Evolutionary conservation across 768 basidiomycete species (phyloP).

Genomic region (Artomyces pyxidatus): DNA sequence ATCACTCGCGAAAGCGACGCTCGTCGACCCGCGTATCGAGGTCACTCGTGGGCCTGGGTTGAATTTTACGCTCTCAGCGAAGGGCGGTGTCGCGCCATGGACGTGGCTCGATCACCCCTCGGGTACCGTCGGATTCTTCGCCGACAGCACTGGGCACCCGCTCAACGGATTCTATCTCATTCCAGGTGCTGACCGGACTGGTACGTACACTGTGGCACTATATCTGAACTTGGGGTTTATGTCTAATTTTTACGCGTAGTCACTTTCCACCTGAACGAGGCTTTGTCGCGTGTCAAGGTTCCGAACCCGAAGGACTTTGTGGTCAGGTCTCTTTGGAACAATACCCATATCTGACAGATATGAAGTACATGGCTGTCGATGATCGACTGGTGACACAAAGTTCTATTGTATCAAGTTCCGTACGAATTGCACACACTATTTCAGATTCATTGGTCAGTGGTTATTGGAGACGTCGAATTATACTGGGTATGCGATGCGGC

Average conservation of each 20-base stretch:
- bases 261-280: slow-evolving; percentile 30
- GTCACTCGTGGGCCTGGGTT: slow-evolving; percentile 26
- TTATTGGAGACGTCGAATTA: too few species aligned
- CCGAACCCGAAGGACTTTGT: slow-evolving; percentile 40
- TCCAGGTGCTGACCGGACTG: slow-evolving; percentile 43
- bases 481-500: too few species aligned
- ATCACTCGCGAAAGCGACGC: slow-evolving; percentile 36
- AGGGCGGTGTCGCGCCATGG: slow-evolving; percentile 47
- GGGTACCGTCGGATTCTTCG: slow-evolving; percentile 45
- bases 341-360: slow-evolving; percentile 34
- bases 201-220: slow-evolving; percentile 24
- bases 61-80: slow-evolving; percentile 44
- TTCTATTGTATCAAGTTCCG: too few species aligned
- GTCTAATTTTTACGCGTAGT: slow-evolving; percentile 23
- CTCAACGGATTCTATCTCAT: slow-evolving; percentile 49
- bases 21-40: slow-evolving; percentile 42
- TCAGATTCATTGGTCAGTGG: too few species aligned
- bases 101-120: slow-evolving; percentile 54
- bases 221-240: too few species aligned
- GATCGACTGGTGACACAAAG: too few species aligned
- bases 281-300: slow-evolving; percentile 29
- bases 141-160: slow-evolving; percentile 35
- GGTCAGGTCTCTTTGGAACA: slow-evolving; percentile 46
- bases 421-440: too few species aligned
- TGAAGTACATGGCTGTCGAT: too few species aligned